Base-by-base conservation (phyloP, 2,329 filamentous ascomycete genomes). In the Aschersonia sp. region DNA sequence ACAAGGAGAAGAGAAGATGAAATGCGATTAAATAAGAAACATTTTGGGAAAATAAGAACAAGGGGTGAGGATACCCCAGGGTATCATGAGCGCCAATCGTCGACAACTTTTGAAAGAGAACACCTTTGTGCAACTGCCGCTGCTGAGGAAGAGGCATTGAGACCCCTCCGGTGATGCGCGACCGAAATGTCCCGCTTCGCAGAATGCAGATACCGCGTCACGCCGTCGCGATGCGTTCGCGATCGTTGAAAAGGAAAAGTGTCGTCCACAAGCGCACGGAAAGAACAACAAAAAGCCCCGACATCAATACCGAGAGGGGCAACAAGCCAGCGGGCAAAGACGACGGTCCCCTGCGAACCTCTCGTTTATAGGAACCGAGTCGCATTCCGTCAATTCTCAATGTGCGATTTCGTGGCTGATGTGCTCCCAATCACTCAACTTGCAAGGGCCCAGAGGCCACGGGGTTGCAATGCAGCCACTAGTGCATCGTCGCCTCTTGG, bases 401-500 rank as follows among this genome's bases (percentile, higher is more conserved):
- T 20, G 20, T 20, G 20, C 20, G 20, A 20, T 20, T 20, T 20
- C 20, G 20, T 20, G 20, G 20, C 20, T 20, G 20, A 20, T 20
- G 20, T 20, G 20, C 20, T 20, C 20, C 20, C 20, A 20, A 20
- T 20, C 20, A 20, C 20, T 20, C 20, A 20, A 20, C 20, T 20
- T 20, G 1, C 20, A 20, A 20, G 20, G 20, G 1, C 20, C 20
- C 20, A 20, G 20, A 20, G 20, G 20, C 20, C 20, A 20, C 20
- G 20, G 20, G 20, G 20, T 20, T 20, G 20, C 20, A 20, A 20
- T 20, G 20, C 20, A 20, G 20, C 20, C 20, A 20, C 20, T 20
- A 20, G 20, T 20, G 20, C 20, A 20, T 20, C 20, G 20, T 20
- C 20, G 20, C 69, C 52, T 75, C 71, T 47, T 66, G 68, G 50